Base-by-base conservation (phyloP, 139 green algal species). In the Micromonas pusilla region DNA sequence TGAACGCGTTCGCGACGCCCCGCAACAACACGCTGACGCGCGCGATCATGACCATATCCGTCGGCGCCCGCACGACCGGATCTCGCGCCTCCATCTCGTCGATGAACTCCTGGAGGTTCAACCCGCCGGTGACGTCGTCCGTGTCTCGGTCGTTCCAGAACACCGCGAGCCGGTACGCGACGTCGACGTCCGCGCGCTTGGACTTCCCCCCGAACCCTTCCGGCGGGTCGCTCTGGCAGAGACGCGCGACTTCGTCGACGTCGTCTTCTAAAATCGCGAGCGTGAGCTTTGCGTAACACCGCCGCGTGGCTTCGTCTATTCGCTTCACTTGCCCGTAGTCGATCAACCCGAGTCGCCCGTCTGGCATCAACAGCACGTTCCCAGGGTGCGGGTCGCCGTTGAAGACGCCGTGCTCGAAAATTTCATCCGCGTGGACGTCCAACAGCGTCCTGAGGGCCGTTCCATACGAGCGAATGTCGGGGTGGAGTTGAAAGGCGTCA, bases 341-440 rank as follows among this genome's bases (percentile, higher is more conserved):
- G 70, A 85, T 82, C 38, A 85, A 57, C 4, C 81, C 81, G 26
- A 85, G 28, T 33, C 77, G 66, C 52, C 81, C 81, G 67, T 83
- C 81, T 3, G 72, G 66, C 76, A 85, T 81, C 2, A 85, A 45
- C 5, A 85, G 57, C 21, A 85, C 75, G 77, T 85, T 85, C 6
- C 74, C 60, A 1, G 60, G 74, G 37, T 80, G 57, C 74, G 74
- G 74, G 32, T 80, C 74, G 25, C 74, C 60, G 60, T 80, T 73
- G 60, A 80, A 80, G 21, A 60, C 37, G 62, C 74, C 74, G 25
- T 52, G n/a, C 19, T 72, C 39, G 16, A 85, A 70, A n/a, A 85
- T 60, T 57, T 85, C 37, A 30, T 77, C 2, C 2, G 63, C 80
- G 71, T 85, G 81, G 0, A 85, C 81, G 38, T 72, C 36, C 33